Evolutionary conservation across 495 filamentous ascomycete species (phyloP), one percentile per base, ranked within the genome.

Genomic region (Neurospora tetraspora): DNA sequence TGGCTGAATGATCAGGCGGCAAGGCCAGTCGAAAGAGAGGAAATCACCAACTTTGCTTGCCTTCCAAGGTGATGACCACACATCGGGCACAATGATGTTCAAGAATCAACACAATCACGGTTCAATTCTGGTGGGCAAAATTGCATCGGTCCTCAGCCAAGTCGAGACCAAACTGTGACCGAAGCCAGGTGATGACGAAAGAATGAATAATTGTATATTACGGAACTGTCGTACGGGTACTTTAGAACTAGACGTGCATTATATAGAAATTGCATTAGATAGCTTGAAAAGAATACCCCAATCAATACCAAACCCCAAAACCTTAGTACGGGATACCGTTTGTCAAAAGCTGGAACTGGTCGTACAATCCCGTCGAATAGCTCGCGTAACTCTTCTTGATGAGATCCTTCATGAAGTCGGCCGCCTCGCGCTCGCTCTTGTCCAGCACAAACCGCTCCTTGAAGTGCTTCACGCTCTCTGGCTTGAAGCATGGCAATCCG

Each of bases 401-500:
- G 74, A 98, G 82, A 71, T 92, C 93, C 71, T 89, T 89, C 90
- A 98, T 96, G 77, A 93, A 96, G 70, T 98, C 94, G 2, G 95
- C 96, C 0, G 96, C 96, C 78, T 99, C 96, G 70, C 94, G 88
- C 80, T 99, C 96, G 69, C 83, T 94, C 85, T 92, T 96, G 61
- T 99, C 94, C 70, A 97, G 82, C 70, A 97, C 95, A 77, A 99
- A 98, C 14, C 96, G 87, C 74, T 98, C 93, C 75, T 89, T 91
- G 83, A 99, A 97, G 81, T 96, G 91, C 77, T 91, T 89, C 31
- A 99, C 90, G 0, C 93, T 97, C 78, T 97, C 93, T 0, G 96
- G 94, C 81, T 98, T 99, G 87, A 99, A 99, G 82, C 96, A 99
- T 1, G 96, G 96, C 77, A 99, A 82, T 14, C 96, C 96, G 78